phyloP scores from a whole-genome alignment of 192 early-diverging fungal species.

The Linnemannia schmuckeri region DNA sequence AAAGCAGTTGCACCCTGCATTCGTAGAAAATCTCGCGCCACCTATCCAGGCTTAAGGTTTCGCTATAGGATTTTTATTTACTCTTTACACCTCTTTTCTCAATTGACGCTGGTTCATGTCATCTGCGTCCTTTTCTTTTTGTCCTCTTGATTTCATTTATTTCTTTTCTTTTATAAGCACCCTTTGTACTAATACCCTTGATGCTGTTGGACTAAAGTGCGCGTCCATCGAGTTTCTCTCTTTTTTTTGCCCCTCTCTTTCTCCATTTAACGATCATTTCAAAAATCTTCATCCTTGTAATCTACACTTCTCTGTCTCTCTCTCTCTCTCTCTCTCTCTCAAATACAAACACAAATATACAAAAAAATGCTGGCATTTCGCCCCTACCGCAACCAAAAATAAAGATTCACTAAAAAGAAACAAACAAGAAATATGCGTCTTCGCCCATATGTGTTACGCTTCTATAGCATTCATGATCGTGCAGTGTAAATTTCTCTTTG shows the following conservation, averaged over 20 bases:
- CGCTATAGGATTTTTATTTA: background rate
- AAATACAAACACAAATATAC: too few relatives aligned
- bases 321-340: background rate
- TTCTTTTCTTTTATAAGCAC: background rate
- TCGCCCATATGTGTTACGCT: too few relatives aligned
- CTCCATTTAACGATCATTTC: background rate
- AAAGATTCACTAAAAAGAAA: too few relatives aligned
- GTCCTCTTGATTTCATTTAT: background rate
- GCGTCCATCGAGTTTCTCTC: background rate
- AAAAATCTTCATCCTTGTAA: constrained; percentile 2
- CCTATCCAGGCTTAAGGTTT: background rate
- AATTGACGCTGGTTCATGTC: background rate
- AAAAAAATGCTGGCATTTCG: too few relatives aligned
- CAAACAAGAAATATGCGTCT: too few relatives aligned
- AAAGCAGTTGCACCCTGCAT: constrained; percentile 51
- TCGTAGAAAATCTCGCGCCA: constrained; percentile 29
- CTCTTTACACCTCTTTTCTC: background rate
- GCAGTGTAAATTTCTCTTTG: background rate
- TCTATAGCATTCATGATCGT: background rate
- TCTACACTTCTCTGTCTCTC: background rate
- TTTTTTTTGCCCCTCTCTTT: background rate
- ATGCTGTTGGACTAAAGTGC: background rate
- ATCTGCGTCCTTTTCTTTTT: background rate
- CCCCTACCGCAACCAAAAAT: too few relatives aligned
- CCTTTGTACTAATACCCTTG: background rate